A percentile compares a stretch with the other conserved stretches of the same genome.
Evolutionary conservation across 768 basidiomycete species (phyloP).

Genomic region (Paxillus ammoniavirescens): DNA sequence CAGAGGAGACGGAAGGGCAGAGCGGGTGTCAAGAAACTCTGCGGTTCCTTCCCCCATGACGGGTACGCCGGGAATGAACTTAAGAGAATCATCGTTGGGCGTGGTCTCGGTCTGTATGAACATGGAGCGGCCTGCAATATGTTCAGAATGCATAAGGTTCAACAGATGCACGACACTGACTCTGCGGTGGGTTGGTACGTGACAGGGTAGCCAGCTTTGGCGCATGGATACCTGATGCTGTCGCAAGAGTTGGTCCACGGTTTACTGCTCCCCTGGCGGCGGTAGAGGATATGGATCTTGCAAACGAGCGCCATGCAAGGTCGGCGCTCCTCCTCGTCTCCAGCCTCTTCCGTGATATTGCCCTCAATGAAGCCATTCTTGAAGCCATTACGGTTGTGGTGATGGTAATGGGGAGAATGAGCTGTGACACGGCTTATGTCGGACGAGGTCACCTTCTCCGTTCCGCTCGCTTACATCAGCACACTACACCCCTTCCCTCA

Average conservation of each 20-base stretch:
- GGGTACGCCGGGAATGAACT: conserved; percentile 91
- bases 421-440: neutral
- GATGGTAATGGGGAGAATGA: neutral
- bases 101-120: conserved; percentile 99
- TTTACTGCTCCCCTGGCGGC: conserved; percentile 20
- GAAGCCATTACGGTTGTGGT: conserved; percentile 20
- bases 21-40: conserved; percentile 89
- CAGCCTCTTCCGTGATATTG: neutral
- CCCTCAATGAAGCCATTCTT: conserved; percentile 14
- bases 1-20: conserved; percentile 89
- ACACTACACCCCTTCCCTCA: neutral
- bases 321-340: conserved; percentile 7
- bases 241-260: conserved; percentile 33
- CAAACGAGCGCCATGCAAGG: conserved; percentile 17
- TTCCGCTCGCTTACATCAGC: conserved; percentile 22
- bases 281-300: conserved; percentile 24
- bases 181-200: conserved; percentile 24
- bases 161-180: conserved; percentile 26
- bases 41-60: conserved; percentile 90
- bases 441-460: neutral
- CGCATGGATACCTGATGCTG: conserved; percentile 28
- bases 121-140: conserved; percentile 72
- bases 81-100: conserved; percentile 95
- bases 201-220: conserved; percentile 2
- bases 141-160: neutral